phyloP scores from a whole-genome alignment of 257 asterid genomes.

The Oldenlandia corymbosa region DNA sequence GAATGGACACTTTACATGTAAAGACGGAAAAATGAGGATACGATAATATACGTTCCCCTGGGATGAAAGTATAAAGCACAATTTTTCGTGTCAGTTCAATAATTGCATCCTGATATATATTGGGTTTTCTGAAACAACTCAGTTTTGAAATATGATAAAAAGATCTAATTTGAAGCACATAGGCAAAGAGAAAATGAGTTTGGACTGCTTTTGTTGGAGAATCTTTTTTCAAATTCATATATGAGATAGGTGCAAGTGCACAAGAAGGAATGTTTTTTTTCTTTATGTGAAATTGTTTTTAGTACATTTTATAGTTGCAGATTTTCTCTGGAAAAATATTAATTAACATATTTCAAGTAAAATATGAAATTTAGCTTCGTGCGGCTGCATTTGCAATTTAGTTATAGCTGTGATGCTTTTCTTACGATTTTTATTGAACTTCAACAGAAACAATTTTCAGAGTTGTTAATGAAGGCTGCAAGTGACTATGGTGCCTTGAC shows the following conservation, averaged over 20 bases:
- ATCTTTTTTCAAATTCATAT: neutral
- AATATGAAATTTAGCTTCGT: too few relatives aligned
- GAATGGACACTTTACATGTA: neutral
- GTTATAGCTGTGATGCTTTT: neutral
- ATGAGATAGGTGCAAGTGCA: neutral
- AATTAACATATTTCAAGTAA: neutral
- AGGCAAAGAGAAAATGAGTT: neutral
- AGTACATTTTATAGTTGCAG: neutral
- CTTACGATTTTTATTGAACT: neutral
- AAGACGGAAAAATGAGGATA: neutral
- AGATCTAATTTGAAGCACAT: neutral
- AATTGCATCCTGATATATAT: too few relatives aligned
- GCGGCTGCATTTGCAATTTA: neutral
- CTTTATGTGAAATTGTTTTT: neutral
- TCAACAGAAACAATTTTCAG: constrained; percentile 94
- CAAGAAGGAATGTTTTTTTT: neutral
- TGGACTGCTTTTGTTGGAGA: neutral
- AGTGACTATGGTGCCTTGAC: constrained; percentile 96
- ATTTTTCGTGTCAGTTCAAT: neutral
- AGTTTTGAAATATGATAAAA: neutral
- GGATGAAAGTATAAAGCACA: neutral
- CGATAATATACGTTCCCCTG: neutral
- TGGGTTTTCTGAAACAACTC: neutral
- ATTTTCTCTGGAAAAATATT: neutral
- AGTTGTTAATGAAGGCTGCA: constrained; percentile 91